Evolutionary conservation across 306 rosid species (phyloP).

Genomic region (Leucaena leucocephala): DNA sequence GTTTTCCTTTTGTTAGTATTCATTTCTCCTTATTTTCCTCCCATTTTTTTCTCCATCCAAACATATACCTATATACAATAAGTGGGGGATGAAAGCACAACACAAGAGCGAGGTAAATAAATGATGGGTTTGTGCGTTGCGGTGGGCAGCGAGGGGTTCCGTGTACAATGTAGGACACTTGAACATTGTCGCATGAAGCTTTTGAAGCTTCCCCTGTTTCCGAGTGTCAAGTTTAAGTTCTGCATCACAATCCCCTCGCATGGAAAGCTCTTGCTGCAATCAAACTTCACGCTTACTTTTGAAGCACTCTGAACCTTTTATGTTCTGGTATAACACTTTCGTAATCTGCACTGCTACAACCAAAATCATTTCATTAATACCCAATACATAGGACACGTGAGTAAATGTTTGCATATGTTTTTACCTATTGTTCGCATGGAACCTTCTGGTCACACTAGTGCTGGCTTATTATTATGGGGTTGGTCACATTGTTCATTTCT

Average conservation of each 20-base stretch:
- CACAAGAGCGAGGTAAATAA: no score
- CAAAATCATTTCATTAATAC: background rate
- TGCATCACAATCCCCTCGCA: conserved; percentile 58
- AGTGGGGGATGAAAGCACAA: no score
- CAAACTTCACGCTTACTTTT: conserved; percentile 59
- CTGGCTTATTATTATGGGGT: conserved; percentile 77
- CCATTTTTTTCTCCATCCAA: no score
- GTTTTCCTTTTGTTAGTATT: no score
- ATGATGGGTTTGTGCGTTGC: background rate
- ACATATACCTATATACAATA: no score
- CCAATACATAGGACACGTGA: background rate
- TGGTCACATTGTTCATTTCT: conserved; percentile 60
- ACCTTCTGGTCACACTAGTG: conserved; percentile 66
- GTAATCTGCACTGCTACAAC: conserved; percentile 48
- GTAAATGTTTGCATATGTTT: background rate
- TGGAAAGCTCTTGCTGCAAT: conserved; percentile 65
- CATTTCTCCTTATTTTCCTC: no score
- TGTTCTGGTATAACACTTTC: conserved; percentile 73
- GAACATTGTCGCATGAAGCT: conserved; percentile 57
- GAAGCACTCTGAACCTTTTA: conserved; percentile 74
- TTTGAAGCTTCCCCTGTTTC: conserved; percentile 31
- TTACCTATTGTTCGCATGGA: conserved; percentile 59
- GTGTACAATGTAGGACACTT: conserved; percentile 35
- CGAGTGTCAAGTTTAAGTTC: conserved; percentile 43
- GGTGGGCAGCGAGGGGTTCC: conserved; percentile 59